A percentile compares a stretch with the other conserved stretches of the same genome.
These are phyloP conservation scores for Heimioporus sp. DNA, from an alignment of 768 basidiomycete species.

Conservation along the genomic window DNA sequence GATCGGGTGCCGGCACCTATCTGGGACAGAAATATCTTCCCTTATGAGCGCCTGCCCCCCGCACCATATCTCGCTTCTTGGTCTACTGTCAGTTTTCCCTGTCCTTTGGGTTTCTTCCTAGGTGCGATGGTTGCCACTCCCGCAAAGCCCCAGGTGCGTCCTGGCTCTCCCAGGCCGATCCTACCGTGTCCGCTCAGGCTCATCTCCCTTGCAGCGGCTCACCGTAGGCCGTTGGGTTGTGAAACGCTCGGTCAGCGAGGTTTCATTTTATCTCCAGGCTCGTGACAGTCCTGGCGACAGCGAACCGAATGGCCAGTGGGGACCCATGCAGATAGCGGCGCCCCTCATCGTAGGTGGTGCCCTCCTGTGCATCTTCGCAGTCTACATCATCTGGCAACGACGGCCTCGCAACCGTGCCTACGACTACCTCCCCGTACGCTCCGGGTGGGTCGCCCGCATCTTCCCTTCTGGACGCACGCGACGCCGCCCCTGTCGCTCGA, in stretches of 20 bases:
- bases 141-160: slow-evolving; percentile 12
- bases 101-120: background rate
- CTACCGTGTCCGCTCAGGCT: slow-evolving; percentile 4
- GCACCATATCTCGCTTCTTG: slow-evolving; percentile 14
- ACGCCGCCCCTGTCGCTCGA: slow-evolving; percentile 11
- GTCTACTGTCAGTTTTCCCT: background rate
- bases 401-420: slow-evolving; percentile 5
- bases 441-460: slow-evolving; percentile 13
- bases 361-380: slow-evolving; percentile 23
- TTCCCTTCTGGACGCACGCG: slow-evolving; percentile 16
- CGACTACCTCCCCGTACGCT: slow-evolving; percentile 12
- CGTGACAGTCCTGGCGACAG: slow-evolving; percentile 3
- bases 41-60: slow-evolving; percentile 16
- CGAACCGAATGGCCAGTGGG: slow-evolving; percentile 12
- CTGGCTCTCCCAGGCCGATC: background rate
- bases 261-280: slow-evolving; percentile 10
- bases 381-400: slow-evolving; percentile 25
- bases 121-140: slow-evolving; percentile 22
- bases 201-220: slow-evolving; percentile 13
- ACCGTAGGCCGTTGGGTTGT: slow-evolving; percentile 13
- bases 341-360: slow-evolving; percentile 34
- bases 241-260: background rate
- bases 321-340: slow-evolving; percentile 30
- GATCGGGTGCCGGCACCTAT: slow-evolving; percentile 19
- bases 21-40: slow-evolving; percentile 11